These are phyloP conservation scores for Entamoeba invadens DNA, from an alignment of 208 protist species.

Conservation along the genomic window DNA sequence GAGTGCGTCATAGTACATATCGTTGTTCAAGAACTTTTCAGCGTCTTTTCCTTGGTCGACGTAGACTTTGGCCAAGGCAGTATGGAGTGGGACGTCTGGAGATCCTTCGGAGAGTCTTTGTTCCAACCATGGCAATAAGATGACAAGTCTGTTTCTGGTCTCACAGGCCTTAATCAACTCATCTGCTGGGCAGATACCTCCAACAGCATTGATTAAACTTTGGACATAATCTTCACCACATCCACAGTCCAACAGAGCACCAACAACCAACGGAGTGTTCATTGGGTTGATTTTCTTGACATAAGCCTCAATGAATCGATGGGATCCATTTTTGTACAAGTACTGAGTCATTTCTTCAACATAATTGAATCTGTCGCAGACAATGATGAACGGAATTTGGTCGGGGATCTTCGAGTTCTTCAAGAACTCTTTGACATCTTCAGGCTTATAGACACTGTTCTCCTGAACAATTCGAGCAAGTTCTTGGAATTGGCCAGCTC, in stretches of 20 bases:
- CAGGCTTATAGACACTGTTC: slow-evolving; percentile 81
- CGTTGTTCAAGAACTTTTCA: slow-evolving; percentile 82
- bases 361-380: slow-evolving; percentile 94
- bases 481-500: slow-evolving; percentile 84
- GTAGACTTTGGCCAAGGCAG: slow-evolving; percentile 96
- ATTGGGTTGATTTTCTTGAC: slow-evolving; percentile 71
- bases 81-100: slow-evolving; percentile 79
- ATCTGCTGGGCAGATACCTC: slow-evolving; percentile 37
- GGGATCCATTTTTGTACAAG: slow-evolving; percentile 72
- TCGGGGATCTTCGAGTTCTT: slow-evolving; percentile 90
- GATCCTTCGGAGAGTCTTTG: slow-evolving; percentile 69
- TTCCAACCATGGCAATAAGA: slow-evolving; percentile 94
- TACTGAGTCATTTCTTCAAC: slow-evolving; percentile 90
- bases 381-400: slow-evolving; percentile 94
- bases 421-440: slow-evolving; percentile 88
- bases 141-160: slow-evolving; percentile 69
- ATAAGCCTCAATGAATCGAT: slow-evolving; percentile 84
- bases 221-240: slow-evolving; percentile 81
- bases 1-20: slow-evolving; percentile 79
- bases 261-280: slow-evolving; percentile 87
- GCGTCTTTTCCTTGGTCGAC: slow-evolving; percentile 78
- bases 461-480: slow-evolving; percentile 93
- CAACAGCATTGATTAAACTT: slow-evolving; percentile 71
- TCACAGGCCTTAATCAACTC: slow-evolving; percentile 58
- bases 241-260: slow-evolving; percentile 87